phyloP scores from a whole-genome alignment of 192 early-diverging fungal genomes.

The Physocladia obscura region DNA sequence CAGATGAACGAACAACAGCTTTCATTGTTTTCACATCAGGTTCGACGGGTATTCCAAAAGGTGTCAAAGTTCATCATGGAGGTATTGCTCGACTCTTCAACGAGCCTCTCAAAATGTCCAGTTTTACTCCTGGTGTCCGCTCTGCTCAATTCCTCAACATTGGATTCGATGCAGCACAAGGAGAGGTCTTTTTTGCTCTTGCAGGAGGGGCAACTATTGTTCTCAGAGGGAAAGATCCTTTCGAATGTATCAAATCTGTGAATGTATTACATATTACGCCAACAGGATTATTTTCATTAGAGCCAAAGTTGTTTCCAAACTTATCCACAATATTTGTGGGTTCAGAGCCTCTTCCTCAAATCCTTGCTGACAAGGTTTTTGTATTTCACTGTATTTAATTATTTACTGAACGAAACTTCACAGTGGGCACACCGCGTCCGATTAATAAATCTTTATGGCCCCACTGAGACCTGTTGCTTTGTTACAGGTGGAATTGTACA shows the following conservation, averaged over 20 bases:
- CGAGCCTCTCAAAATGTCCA: not conserved
- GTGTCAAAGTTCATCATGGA: conserved; percentile 32
- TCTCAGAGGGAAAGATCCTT: conserved; percentile 27
- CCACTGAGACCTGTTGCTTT: too few relatives aligned
- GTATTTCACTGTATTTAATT: too few relatives aligned
- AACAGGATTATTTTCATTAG: conserved; percentile 23
- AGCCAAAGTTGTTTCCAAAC: conserved; percentile 31
- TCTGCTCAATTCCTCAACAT: conserved; percentile 24
- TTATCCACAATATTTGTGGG: conserved; percentile 26
- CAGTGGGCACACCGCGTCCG: too few relatives aligned
- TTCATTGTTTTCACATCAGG: conserved; percentile 47
- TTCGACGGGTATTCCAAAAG: conserved; percentile 46
- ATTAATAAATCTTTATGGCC: too few relatives aligned
- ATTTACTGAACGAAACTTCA: too few relatives aligned
- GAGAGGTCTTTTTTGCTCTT: conserved; percentile 31
- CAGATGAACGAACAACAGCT: conserved; percentile 16
- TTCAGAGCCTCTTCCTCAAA: too few relatives aligned
- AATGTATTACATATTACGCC: conserved; percentile 30
- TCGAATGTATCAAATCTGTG: conserved; percentile 20
- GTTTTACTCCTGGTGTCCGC: not conserved
- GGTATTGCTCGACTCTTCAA: conserved; percentile 15
- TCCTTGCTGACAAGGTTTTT: too few relatives aligned
- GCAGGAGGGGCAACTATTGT: conserved; percentile 20
- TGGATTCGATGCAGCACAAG: conserved; percentile 32
- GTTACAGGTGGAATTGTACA: too few relatives aligned